Evolutionary conservation across 345 rosid species (phyloP).

Genomic region (Lepidium sativum): DNA sequence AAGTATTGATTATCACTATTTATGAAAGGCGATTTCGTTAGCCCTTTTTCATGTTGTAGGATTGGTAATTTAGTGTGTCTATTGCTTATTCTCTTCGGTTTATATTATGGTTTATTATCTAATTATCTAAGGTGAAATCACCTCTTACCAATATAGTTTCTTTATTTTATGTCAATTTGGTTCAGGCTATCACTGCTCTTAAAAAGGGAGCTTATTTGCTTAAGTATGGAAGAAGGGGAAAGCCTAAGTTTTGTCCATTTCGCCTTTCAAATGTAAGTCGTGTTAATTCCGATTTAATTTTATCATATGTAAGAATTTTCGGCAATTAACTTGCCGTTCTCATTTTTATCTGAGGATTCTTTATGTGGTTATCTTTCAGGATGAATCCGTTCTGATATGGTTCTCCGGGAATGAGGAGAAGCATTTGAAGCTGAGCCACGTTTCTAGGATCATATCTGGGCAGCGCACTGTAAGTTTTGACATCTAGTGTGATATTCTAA

Average conservation of each 20-base stretch:
- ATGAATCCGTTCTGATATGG: slow-evolving; percentile 96
- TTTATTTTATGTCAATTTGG: slow-evolving; percentile 25
- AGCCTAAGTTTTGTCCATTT: slow-evolving; percentile 97
- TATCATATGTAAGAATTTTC: neutral
- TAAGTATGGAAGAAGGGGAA: slow-evolving; percentile 97
- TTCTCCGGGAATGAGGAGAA: slow-evolving; percentile 90
- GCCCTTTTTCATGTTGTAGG: neutral
- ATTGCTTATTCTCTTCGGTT: neutral
- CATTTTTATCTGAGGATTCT: neutral
- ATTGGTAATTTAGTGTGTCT: neutral
- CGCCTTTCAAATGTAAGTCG: slow-evolving; percentile 89
- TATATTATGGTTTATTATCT: neutral
- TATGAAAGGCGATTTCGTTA: neutral
- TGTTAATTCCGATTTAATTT: neutral
- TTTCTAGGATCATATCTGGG: slow-evolving; percentile 86
- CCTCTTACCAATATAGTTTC: neutral
- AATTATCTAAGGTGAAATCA: neutral
- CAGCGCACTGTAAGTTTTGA: slow-evolving; percentile 89
- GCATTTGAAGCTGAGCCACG: slow-evolving; percentile 78
- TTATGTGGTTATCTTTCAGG: slow-evolving; percentile 39
- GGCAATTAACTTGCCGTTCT: neutral
- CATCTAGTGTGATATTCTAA: neutral
- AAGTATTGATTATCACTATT: neutral
- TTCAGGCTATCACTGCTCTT: slow-evolving; percentile 88
- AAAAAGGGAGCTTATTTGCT: slow-evolving; percentile 94